Conservation (phyloP, 2,329 filamentous ascomycete species). For the Monosporascus cannonballus region DNA sequence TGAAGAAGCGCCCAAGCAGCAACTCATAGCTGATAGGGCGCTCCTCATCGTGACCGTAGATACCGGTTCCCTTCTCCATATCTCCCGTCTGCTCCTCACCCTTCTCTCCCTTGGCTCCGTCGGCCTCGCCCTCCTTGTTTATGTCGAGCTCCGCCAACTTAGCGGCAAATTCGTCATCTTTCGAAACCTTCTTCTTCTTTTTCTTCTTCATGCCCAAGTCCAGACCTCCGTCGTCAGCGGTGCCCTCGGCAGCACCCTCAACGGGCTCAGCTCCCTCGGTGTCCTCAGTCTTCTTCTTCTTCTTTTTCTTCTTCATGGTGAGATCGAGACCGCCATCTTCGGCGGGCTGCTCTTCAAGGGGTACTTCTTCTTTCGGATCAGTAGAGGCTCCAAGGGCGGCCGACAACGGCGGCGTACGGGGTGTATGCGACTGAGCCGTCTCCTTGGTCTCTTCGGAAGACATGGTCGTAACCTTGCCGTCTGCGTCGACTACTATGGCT, state of each 20-base stretch:
- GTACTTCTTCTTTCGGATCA: conserved; percentile 39
- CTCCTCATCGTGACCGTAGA: conserved; percentile 79
- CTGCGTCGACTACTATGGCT: conserved; percentile 78
- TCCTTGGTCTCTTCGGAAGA: conserved; percentile 72
- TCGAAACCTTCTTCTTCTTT: conserved; percentile 44
- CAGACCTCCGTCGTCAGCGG: conserved; percentile 52
- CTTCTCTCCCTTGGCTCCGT: conserved; percentile 39
- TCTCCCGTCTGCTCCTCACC: conserved; percentile 62
- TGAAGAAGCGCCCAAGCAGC: conserved; percentile 89
- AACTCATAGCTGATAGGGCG: conserved; percentile 77
- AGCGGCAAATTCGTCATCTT: conserved; percentile 47
- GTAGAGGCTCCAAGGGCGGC: conserved; percentile 50
- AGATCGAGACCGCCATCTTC: conserved; percentile 59
- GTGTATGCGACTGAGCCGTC: conserved; percentile 73
- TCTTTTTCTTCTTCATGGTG: conserved; percentile 74
- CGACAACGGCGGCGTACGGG: conserved; percentile 57
- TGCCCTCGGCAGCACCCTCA: conserved; percentile 44
- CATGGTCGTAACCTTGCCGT: conserved; percentile 76
- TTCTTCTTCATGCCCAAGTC: conserved; percentile 83
- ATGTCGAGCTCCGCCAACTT: conserved; percentile 58
- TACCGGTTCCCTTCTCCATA: conserved; percentile 79
- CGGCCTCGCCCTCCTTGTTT: conserved; percentile 54
- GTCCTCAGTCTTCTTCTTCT: conserved; percentile 51
- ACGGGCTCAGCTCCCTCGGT: conserved; percentile 40
- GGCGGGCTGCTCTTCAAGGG: conserved; percentile 13